Evolutionary conservation across 176 grass and related monocot species (phyloP).

Genomic region (Oryza meyeriana): DNA sequence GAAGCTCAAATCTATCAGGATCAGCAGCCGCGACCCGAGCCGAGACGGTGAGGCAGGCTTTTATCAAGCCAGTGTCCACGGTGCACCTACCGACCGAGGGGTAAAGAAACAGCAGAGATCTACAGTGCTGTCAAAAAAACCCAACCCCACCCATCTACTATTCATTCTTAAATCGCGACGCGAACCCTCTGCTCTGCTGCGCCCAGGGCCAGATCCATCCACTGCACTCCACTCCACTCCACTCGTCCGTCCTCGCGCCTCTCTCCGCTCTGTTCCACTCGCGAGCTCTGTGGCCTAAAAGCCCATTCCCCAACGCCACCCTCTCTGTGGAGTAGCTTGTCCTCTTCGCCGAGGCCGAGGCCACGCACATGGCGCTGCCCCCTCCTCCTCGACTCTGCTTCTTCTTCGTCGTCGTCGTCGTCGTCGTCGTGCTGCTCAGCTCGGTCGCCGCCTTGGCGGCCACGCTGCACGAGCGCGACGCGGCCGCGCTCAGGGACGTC

Average conservation of each 20-base stretch:
- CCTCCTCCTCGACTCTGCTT: background rate
- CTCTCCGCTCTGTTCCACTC: background rate
- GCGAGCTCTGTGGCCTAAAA: background rate
- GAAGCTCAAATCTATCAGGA: background rate
- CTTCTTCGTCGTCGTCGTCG: background rate
- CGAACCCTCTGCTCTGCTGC: background rate
- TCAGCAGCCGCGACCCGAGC: too few species aligned
- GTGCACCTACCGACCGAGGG: slow-evolving; percentile 37
- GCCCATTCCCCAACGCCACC: slow-evolving; percentile 10
- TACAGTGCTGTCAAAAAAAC: background rate
- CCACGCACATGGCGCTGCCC: slow-evolving; percentile 46
- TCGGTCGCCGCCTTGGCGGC: background rate
- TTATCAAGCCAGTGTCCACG: slow-evolving; percentile 13
- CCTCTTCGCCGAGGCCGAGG: slow-evolving; percentile 33
- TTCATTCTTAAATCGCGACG: slow-evolving; percentile 15
- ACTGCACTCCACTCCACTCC: too few species aligned
- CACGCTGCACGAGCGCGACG: slow-evolving; percentile 51
- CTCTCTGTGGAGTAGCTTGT: slow-evolving; percentile 25
- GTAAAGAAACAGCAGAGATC: slow-evolving; percentile 27
- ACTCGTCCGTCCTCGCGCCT: background rate
- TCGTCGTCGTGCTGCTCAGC: background rate
- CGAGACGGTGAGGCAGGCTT: background rate
- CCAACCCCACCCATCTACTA: background rate
- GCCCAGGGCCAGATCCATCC: slow-evolving; percentile 1
- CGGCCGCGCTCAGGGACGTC: slow-evolving; percentile 45